phyloP scores from a whole-genome alignment of 257 asterid species.

The Nicotiana undulata region DNA sequence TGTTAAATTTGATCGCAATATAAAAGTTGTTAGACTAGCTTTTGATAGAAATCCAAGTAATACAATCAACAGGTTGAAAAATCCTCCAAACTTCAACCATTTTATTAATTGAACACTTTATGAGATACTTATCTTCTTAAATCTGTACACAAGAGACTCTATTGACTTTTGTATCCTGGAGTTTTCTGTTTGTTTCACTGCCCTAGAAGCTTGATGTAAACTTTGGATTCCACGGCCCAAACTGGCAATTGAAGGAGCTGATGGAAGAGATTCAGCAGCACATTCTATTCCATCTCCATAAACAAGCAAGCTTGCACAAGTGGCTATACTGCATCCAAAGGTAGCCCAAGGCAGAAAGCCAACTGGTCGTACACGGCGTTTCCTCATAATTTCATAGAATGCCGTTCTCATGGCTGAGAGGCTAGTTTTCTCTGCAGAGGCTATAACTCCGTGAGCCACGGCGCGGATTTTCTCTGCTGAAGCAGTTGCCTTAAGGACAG shows the following conservation, averaged over 20 bases:
- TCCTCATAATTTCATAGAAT: slow-evolving; percentile 85
- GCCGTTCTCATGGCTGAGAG: slow-evolving; percentile 83
- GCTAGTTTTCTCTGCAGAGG: slow-evolving; percentile 83
- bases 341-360: slow-evolving; percentile 78
- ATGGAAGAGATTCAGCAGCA: slow-evolving; percentile 77
- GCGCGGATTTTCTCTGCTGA: slow-evolving; percentile 78
- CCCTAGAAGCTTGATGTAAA: slow-evolving; percentile 61
- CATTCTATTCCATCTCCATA: slow-evolving; percentile 93
- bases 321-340: slow-evolving; percentile 79
- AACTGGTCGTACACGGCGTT: slow-evolving; percentile 40
- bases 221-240: slow-evolving; percentile 88
- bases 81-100: neutral
- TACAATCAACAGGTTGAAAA: neutral
- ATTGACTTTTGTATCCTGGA: slow-evolving; percentile 58
- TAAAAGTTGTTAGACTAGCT: neutral
- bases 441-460: slow-evolving; percentile 67
- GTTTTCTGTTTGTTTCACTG: slow-evolving; percentile 47
- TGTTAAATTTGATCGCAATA: neutral
- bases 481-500: slow-evolving; percentile 46
- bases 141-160: slow-evolving; percentile 55
- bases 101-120: neutral
- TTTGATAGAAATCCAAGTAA: neutral
- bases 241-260: slow-evolving; percentile 81
- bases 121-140: slow-evolving; percentile 32
- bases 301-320: slow-evolving; percentile 60